Evolutionary conservation across 169 alveolate species (phyloP), one percentile per base, ranked within the genome.

Genomic region (Prorocentrum cordatum): DNA sequence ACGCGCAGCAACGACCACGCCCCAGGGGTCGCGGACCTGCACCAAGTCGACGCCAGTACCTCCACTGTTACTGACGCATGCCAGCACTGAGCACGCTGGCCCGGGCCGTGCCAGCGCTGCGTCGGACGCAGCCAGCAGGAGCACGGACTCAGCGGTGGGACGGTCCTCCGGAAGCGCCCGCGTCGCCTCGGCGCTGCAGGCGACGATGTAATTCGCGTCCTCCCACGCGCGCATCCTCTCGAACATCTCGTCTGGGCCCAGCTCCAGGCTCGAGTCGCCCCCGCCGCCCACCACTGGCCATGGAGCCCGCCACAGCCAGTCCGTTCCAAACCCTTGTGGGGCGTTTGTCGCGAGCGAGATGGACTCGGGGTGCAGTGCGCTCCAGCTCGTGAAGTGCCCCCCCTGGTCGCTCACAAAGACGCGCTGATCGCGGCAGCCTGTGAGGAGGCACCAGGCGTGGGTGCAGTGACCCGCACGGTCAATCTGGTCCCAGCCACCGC

Each of bases 231-330:
- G 33, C 77, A 66, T 66, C 14, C 39, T 16, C 39, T 66, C 47
- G 39, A 66, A 66, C 77, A 66, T 66, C 58, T 66, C 77, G 6
- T 3, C 54, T 31, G 14, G 58, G 0, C 24, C 29, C 9, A 27
- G 33, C 24, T 20, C n/a, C 29, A n/a, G 33, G 33, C 77, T 50
- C 14, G 33, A 18, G 47, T 20, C 54, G 33, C 77, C 77, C 3
- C 77, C 77, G 14, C 77, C 77, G 4, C 77, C 77, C 12, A 66
- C 58, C n/a, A 32, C 77, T 32, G 77, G 77, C 77, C 77, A 66
- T 20, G 31, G n/a, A 32, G n/a, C 33, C n/a, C 32, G 58, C 77
- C 45, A 32, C 66, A 54, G 6, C 38, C 18, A 16, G n/a, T 6
- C n/a, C 5, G 35, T n/a, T n/a, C n/a, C n/a, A n/a, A n/a, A n/a